These are phyloP conservation scores for Schizophyllum amplum DNA, from an alignment of 1,284 basidiomycete species.

Conservation along the genomic window DNA sequence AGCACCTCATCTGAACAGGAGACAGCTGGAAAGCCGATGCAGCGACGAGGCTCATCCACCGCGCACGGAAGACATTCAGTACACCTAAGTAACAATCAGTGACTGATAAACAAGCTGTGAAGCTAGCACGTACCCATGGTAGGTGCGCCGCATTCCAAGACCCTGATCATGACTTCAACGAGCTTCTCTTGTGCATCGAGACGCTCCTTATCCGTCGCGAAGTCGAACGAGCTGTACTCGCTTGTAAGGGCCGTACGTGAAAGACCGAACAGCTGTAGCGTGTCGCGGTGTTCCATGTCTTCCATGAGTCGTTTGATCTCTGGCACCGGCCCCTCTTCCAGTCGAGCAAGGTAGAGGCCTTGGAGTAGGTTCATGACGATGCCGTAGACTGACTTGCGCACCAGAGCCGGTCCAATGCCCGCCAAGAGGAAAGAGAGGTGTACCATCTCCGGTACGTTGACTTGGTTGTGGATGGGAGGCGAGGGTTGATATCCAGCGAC, in stretches of 20 bases:
- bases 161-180: slow-evolving; percentile 53
- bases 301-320: slow-evolving; percentile 56
- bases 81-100: slow-evolving; percentile 43
- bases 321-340: slow-evolving; percentile 49
- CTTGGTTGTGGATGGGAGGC: slow-evolving; percentile 56
- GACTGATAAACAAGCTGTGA: slow-evolving; percentile 3
- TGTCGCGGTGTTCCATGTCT: slow-evolving; percentile 48
- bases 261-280: slow-evolving; percentile 71
- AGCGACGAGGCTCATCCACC: slow-evolving; percentile 91
- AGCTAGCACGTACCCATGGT: slow-evolving; percentile 46
- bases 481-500: slow-evolving; percentile 64
- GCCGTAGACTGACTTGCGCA: slow-evolving; percentile 77
- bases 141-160: slow-evolving; percentile 60
- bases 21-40: slow-evolving; percentile 91
- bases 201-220: slow-evolving; percentile 48
- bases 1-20: slow-evolving; percentile 85
- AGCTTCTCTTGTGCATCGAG: slow-evolving; percentile 66
- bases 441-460: slow-evolving; percentile 77
- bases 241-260: slow-evolving; percentile 48
- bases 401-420: slow-evolving; percentile 62
- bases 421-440: slow-evolving; percentile 73
- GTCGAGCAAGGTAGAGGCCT: slow-evolving; percentile 52
- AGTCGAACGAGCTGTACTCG: slow-evolving; percentile 52
- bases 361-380: slow-evolving; percentile 78
- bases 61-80: slow-evolving; percentile 86